These are phyloP conservation scores for Ceratorhiza oryzae-sativae DNA, from an alignment of 1,284 basidiomycete species.

Conservation along the genomic window DNA sequence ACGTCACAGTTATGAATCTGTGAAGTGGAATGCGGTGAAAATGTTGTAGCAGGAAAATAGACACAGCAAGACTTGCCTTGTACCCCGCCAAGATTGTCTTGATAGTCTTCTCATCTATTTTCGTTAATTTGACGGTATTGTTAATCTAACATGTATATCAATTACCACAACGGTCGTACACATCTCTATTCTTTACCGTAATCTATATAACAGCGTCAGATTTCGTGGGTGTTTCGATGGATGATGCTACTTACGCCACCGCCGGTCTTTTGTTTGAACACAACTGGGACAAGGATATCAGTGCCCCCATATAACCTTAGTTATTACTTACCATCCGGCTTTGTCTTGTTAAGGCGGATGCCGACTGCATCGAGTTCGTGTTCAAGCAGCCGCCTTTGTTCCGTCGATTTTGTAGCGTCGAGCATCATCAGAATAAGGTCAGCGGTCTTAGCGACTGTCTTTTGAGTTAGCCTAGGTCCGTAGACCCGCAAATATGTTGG, in stretches of 20 bases:
- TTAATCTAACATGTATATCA: constrained; percentile 65
- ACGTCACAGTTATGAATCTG: constrained; percentile 94
- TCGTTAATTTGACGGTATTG: constrained; percentile 89
- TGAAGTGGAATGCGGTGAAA: constrained; percentile 54
- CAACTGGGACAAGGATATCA: constrained; percentile 59
- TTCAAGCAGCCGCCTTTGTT: constrained; percentile 88
- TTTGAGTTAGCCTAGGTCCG: not conserved
- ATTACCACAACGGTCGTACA: not conserved
- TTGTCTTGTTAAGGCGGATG: constrained; percentile 88
- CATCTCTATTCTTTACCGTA: constrained; percentile 54
- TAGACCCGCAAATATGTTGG: constrained; percentile 13
- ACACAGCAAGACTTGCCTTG: constrained; percentile 50
- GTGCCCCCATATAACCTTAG: not conserved
- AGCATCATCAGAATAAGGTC: constrained; percentile 95
- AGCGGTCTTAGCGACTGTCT: constrained; percentile 86
- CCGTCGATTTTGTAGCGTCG: constrained; percentile 95
- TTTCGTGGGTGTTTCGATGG: not conserved
- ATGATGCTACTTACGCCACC: constrained; percentile 76
- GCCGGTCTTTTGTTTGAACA: constrained; percentile 77
- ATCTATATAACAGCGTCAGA: constrained; percentile 53
- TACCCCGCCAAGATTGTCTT: constrained; percentile 88
- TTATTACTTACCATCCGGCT: constrained; percentile 71
- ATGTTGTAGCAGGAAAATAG: not conserved
- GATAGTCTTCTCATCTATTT: constrained; percentile 94
- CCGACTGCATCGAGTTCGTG: constrained; percentile 96